phyloP scores from a whole-genome alignment of 768 basidiomycete genomes.

The Lactarius psammicola region DNA sequence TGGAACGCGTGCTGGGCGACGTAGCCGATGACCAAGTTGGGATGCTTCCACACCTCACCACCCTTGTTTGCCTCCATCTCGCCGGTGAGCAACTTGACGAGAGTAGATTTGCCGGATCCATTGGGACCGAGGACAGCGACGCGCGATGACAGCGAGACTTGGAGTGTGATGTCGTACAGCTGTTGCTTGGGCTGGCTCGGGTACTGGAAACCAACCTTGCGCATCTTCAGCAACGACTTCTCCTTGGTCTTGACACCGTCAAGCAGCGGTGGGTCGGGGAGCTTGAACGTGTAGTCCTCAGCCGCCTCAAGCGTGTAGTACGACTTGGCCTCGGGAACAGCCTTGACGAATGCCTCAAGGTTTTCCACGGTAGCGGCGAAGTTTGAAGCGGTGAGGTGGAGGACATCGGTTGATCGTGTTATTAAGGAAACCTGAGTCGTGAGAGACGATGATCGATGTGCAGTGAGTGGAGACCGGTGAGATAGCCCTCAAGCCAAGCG shows the following conservation, averaged over 20 bases:
- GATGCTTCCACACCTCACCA: conserved; percentile 99
- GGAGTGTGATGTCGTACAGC: conserved; percentile 90
- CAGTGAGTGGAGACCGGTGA: conserved; percentile 81
- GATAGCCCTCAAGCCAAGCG: conserved; percentile 95
- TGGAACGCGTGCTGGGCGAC: conserved; percentile 99
- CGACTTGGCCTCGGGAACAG: conserved; percentile 94
- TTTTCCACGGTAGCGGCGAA: conserved; percentile 95
- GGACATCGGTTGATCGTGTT: conserved; percentile 97
- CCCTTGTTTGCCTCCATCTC: conserved; percentile 96
- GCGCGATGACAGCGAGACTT: conserved; percentile 97
- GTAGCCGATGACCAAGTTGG: conserved; percentile 98
- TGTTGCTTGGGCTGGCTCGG: conserved; percentile 83
- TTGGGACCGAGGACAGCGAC: conserved; percentile 98
- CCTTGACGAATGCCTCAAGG: conserved; percentile 90
- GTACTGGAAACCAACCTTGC: conserved; percentile 97
- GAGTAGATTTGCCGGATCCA: conserved; percentile 97
- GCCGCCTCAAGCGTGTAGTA: conserved; percentile 96
- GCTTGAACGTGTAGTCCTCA: conserved; percentile 98
- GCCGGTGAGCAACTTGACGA: conserved; percentile 95
- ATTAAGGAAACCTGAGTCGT: conserved; percentile 97
- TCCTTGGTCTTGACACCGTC: conserved; percentile 99
- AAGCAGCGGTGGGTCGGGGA: conserved; percentile 93
- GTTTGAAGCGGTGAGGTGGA: conserved; percentile 97
- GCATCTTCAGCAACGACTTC: conserved; percentile 96
- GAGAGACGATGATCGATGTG: conserved; percentile 98